Evolutionary conservation across 768 basidiomycete species (phyloP).

Genomic region (Tulasnella sp.): DNA sequence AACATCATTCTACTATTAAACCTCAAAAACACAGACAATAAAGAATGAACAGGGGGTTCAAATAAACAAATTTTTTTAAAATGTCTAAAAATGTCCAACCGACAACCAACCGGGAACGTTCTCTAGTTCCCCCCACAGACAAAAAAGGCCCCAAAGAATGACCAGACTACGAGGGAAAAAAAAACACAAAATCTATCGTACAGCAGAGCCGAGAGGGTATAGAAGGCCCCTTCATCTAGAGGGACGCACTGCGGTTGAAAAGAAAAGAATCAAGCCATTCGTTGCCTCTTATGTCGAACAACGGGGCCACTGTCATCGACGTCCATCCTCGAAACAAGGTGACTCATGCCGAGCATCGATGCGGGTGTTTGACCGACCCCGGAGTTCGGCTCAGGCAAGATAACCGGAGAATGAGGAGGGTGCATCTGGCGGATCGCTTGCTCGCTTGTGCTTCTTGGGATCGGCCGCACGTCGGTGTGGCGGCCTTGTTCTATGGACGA

Average conservation of each 20-base stretch:
- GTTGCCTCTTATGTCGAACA: neutral
- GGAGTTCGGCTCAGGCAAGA: neutral
- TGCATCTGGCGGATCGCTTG: neutral
- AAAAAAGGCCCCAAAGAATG: neutral
- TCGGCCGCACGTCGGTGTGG: neutral
- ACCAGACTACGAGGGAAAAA: neutral
- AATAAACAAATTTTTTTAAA: too few relatives aligned
- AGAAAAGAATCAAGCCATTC: neutral
- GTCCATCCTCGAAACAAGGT: neutral
- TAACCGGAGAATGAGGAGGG: neutral
- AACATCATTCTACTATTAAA: too few relatives aligned
- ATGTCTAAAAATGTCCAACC: neutral
- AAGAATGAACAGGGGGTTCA: too few relatives aligned
- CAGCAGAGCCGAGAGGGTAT: neutral
- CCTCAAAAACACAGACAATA: too few relatives aligned
- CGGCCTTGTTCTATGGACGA: neutral
- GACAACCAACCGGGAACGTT: neutral
- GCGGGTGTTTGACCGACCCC: neutral
- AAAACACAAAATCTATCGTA: neutral
- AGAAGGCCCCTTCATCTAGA: neutral
- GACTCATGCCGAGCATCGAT: constrained; percentile 8
- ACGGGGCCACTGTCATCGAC: neutral
- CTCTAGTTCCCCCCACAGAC: neutral
- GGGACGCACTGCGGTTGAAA: neutral
- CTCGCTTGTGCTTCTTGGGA: neutral